Percentiles rank a stretch among this genome's conserved stretches.
phyloP scores from a whole-genome alignment of 495 filamentous ascomycete species.

The Thermochaetoides thermophila region DNA sequence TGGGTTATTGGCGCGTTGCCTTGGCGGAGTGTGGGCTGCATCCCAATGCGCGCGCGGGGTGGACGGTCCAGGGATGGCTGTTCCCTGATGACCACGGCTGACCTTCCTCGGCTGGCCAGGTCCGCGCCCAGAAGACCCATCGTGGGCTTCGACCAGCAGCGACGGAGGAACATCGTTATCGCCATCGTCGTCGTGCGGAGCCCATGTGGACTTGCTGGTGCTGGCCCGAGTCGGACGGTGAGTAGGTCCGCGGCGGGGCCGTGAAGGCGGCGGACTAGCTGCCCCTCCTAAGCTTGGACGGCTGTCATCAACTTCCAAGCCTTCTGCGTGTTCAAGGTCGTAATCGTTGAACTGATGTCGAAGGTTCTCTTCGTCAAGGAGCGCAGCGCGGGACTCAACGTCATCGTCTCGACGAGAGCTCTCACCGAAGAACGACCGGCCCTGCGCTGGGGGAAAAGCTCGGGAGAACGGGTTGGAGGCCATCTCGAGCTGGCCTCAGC shows the following conservation, averaged over 20 bases:
- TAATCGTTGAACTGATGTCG: constrained; percentile 52
- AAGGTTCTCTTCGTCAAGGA: constrained; percentile 56
- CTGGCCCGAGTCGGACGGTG: too few species aligned
- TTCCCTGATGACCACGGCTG: constrained; percentile 8
- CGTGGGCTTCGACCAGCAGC: constrained; percentile 56
- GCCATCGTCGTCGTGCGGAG: constrained; percentile 48
- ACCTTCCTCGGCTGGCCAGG: constrained; percentile 6
- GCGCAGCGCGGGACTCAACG: constrained; percentile 50
- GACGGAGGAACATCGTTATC: constrained; percentile 90
- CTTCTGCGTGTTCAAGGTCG: constrained; percentile 48
- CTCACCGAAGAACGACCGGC: constrained; percentile 57
- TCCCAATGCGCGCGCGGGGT: constrained; percentile 52
- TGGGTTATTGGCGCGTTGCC: constrained; percentile 35
- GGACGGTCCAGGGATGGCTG: constrained; percentile 34
- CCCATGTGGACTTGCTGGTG: constrained; percentile 18
- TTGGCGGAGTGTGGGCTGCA: constrained; percentile 45
- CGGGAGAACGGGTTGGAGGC: constrained; percentile 64
- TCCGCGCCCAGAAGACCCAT: constrained; percentile 4
- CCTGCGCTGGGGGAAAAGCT: constrained; percentile 47
- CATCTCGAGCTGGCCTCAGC: constrained; percentile 29
- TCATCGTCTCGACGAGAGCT: constrained; percentile 52
- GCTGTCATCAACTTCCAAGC: constrained; percentile 50
- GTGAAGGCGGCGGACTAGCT: too few species aligned
- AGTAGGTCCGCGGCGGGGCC: too few species aligned
- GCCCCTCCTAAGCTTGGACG: too few species aligned